These are phyloP conservation scores for Alternaria viburni DNA, from an alignment of 2,329 filamentous ascomycete genomes.

Conservation along the genomic window DNA sequence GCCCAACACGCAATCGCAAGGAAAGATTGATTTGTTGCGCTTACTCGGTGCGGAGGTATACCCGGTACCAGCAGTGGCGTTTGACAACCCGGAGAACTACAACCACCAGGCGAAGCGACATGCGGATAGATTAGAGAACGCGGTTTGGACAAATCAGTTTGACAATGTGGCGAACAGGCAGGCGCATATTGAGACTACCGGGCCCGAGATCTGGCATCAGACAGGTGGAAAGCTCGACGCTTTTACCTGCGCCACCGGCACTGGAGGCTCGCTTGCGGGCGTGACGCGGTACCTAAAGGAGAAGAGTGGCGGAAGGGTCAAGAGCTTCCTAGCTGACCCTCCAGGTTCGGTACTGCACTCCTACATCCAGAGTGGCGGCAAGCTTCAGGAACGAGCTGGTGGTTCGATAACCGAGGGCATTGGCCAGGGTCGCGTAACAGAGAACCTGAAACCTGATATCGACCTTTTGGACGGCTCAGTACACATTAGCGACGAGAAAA, in stretches of 20 bases:
- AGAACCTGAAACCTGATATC: slow-evolving; percentile 88
- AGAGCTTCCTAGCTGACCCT: slow-evolving; percentile 90
- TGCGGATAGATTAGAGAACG: slow-evolving; percentile 83
- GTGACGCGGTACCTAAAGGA: slow-evolving; percentile 89
- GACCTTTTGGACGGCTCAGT: slow-evolving; percentile 83
- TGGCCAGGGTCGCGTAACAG: slow-evolving; percentile 94
- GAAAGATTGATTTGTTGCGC: slow-evolving; percentile 92
- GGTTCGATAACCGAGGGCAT: slow-evolving; percentile 97
- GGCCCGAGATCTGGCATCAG: slow-evolving; percentile 96
- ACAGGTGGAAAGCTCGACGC: slow-evolving; percentile 85
- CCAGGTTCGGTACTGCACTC: slow-evolving; percentile 92
- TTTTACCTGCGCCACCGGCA: slow-evolving; percentile 95
- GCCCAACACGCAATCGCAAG: slow-evolving; percentile 98
- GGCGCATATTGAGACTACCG: slow-evolving; percentile 95
- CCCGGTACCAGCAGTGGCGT: slow-evolving; percentile 93
- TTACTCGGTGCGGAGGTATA: slow-evolving; percentile 94
- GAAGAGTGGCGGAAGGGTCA: slow-evolving; percentile 75
- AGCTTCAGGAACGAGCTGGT: slow-evolving; percentile 79
- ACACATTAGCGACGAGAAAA: slow-evolving; percentile 88
- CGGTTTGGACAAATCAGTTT: slow-evolving; percentile 99
- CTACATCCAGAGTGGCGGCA: slow-evolving; percentile 85
- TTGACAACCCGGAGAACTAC: slow-evolving; percentile 95
- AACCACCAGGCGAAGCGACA: slow-evolving; percentile 94
- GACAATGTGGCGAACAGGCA: slow-evolving; percentile 94
- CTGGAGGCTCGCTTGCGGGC: slow-evolving; percentile 88